Evolutionary conservation across 2,329 filamentous ascomycete species (phyloP).

Genomic region (Sclerotinia sclerotiorum): DNA sequence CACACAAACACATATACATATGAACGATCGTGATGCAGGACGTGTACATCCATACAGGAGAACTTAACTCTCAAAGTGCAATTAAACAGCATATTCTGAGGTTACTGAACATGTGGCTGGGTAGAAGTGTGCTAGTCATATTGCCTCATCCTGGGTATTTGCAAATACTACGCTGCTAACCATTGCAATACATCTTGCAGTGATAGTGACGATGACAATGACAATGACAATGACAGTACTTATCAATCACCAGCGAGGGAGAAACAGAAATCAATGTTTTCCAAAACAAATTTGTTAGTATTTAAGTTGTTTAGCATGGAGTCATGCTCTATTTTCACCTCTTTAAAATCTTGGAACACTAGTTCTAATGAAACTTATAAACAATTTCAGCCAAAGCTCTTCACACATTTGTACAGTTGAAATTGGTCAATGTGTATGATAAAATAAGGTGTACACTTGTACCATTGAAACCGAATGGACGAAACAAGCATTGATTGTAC

Average conservation of each 20-base stretch:
- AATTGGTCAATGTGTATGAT: not conserved
- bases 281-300: too few species aligned
- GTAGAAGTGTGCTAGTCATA: slow-evolving; percentile 1
- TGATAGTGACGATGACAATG: too few species aligned
- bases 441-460: not conserved
- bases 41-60: not conserved
- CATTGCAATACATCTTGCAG: not conserved
- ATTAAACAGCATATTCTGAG: not conserved
- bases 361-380: not conserved
- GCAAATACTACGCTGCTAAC: not conserved
- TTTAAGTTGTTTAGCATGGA: not conserved
- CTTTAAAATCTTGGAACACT: not conserved
- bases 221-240: too few species aligned
- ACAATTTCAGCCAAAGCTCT: too few species aligned
- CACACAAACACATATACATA: not conserved
- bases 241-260: not conserved
- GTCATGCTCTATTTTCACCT: not conserved
- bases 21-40: too few species aligned
- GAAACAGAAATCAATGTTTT: not conserved
- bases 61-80: not conserved
- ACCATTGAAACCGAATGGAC: not conserved
- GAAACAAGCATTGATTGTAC: not conserved
- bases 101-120: not conserved
- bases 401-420: not conserved
- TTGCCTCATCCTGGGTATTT: not conserved